phyloP scores from a whole-genome alignment of 495 filamentous ascomycete species.

The Aspergillus cavernicola region DNA sequence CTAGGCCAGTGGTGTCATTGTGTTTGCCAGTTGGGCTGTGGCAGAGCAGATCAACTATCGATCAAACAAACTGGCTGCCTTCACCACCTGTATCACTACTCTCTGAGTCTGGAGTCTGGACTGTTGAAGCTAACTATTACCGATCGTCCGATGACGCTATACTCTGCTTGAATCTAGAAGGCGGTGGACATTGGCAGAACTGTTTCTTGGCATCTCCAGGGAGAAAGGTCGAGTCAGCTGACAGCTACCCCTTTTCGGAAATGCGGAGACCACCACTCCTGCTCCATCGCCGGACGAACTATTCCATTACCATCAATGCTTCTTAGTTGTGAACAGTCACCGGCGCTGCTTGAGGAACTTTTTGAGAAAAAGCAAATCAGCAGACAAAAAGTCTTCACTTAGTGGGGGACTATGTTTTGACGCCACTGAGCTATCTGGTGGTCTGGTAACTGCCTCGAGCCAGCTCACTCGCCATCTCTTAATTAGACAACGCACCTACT shows the following conservation, averaged over 20 bases:
- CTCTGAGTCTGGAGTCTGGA: too few relatives aligned
- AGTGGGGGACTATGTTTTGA: conserved; percentile 7
- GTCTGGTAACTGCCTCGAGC: conserved; percentile 9
- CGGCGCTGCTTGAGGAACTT: not conserved
- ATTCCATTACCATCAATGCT: not conserved
- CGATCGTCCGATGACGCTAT: not conserved
- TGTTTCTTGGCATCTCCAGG: not conserved
- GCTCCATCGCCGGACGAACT: conserved; percentile 4
- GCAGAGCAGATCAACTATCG: not conserved
- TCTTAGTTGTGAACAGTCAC: conserved; percentile 5
- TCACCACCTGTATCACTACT: too few relatives aligned
- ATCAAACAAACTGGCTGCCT: not conserved
- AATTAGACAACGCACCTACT: not conserved
- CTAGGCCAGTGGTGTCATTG: conserved; percentile 2
- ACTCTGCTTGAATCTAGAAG: not conserved
- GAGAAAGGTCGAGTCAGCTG: not conserved
- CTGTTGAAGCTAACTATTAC: not conserved
- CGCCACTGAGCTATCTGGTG: not conserved
- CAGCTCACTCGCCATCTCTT: not conserved
- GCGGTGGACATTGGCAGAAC: conserved; percentile 1
- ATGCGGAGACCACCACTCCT: conserved; percentile 13
- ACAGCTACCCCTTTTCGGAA: conserved; percentile 7
- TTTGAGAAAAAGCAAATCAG: conserved; percentile 4
- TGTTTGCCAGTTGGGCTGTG: not conserved
- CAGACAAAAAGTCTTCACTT: not conserved